Evolutionary conservation across 2,329 filamentous ascomycete species (phyloP).

Genomic region (Talaromyces sp.): DNA sequence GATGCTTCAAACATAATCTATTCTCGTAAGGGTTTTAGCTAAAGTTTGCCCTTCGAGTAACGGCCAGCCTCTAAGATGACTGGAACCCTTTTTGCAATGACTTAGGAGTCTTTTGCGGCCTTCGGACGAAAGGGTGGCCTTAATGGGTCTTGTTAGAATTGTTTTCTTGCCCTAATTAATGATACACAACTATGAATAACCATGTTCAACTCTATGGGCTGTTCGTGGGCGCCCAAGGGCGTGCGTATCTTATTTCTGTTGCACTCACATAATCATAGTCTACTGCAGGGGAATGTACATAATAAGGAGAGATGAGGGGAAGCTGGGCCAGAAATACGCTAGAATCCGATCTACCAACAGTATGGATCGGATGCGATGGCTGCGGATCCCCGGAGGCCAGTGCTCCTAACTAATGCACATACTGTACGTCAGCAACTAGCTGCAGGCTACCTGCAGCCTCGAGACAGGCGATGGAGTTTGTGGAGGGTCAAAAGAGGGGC

Average conservation of each 20-base stretch:
- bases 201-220: not conserved
- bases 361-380: not conserved
- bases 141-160: not conserved
- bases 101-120: not conserved
- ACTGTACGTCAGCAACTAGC: not conserved
- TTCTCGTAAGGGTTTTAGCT: not conserved
- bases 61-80: not conserved
- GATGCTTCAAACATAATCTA: not conserved
- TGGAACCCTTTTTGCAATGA: too few species aligned
- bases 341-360: not conserved
- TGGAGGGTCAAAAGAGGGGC: slow-evolving; percentile 2
- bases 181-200: too few species aligned
- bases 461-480: not conserved
- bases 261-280: not conserved
- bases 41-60: not conserved
- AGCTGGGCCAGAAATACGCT: not conserved
- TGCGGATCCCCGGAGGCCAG: not conserved
- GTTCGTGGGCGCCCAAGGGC: not conserved
- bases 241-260: not conserved
- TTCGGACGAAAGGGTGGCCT: not conserved
- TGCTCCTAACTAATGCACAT: not conserved
- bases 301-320: not conserved
- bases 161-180: not conserved
- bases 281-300: not conserved
- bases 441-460: not conserved